A percentile compares a stretch with the other conserved stretches of the same genome.
Evolutionary conservation across 805 yeast species (phyloP).

Genomic region (Diddensiella santjacobensis): DNA sequence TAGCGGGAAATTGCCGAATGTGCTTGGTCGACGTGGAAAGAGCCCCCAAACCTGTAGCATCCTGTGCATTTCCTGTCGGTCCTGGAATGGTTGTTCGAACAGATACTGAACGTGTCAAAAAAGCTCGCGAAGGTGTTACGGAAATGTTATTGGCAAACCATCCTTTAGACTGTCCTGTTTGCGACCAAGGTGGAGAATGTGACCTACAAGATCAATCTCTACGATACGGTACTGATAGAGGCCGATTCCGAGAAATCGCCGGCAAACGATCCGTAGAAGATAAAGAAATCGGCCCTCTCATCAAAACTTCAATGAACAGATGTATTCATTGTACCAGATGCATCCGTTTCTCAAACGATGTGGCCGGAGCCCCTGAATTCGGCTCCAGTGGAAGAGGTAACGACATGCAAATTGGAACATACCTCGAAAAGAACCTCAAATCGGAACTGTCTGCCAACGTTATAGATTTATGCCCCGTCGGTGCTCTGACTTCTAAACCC

Average conservation of each 20-base stretch:
- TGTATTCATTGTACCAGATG: constrained; percentile 92
- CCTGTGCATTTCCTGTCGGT: constrained; percentile 90
- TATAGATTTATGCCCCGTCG: constrained; percentile 86
- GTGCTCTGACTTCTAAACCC: constrained; percentile 86
- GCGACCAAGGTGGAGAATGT: constrained; percentile 95
- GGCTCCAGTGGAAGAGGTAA: constrained; percentile 90
- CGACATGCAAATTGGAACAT: constrained; percentile 88
- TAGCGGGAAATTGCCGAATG: constrained; percentile 93
- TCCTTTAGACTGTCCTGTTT: constrained; percentile 88
- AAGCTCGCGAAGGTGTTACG: constrained; percentile 86
- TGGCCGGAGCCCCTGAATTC: constrained; percentile 89
- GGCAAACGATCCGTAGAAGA: constrained; percentile 91
- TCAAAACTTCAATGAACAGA: constrained; percentile 87
- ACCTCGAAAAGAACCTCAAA: constrained; percentile 77
- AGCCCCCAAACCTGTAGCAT: constrained; percentile 85
- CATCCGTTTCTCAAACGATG: constrained; percentile 83
- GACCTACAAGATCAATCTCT: constrained; percentile 84
- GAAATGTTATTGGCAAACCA: constrained; percentile 85
- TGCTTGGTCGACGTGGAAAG: constrained; percentile 85
- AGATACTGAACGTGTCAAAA: constrained; percentile 68
- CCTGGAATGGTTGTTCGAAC: constrained; percentile 86
- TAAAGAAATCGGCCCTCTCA: constrained; percentile 84
- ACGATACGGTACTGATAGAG: constrained; percentile 82
- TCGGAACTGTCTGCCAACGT: constrained; percentile 84
- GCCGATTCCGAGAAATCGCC: constrained; percentile 72